These are phyloP conservation scores for Lenzites betulinus DNA, from an alignment of 768 basidiomycete genomes.

Conservation along the genomic window DNA sequence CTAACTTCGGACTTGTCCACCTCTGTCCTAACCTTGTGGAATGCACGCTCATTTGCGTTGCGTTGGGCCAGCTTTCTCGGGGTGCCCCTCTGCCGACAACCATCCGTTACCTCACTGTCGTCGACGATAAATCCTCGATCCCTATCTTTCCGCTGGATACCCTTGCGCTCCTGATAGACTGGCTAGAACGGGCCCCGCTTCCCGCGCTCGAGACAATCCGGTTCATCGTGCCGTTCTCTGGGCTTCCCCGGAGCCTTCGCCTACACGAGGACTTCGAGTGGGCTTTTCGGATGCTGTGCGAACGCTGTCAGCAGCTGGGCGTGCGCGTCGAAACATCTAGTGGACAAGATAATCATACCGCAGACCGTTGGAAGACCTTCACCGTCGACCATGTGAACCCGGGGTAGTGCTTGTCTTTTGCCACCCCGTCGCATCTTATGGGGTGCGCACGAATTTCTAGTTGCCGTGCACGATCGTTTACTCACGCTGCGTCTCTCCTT, in stretches of 20 bases:
- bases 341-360: slow-evolving; percentile 15
- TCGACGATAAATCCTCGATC: not conserved
- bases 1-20: not conserved
- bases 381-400: not conserved
- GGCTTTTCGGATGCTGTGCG: not conserved
- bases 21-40: slow-evolving; percentile 11
- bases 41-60: slow-evolving; percentile 4
- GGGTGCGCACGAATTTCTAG: too few species aligned
- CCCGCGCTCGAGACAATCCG: slow-evolving; percentile 6
- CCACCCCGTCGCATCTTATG: too few species aligned
- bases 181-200: not conserved
- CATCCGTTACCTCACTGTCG: slow-evolving; percentile 3
- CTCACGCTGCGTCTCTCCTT: too few species aligned
- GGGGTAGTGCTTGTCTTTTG: too few species aligned
- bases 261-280: slow-evolving; percentile 4
- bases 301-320: not conserved
- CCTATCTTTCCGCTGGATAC: slow-evolving; percentile 4
- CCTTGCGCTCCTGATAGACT: not conserved
- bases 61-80: not conserved
- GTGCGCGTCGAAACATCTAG: slow-evolving; percentile 7
- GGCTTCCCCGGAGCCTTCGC: not conserved
- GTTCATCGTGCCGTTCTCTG: slow-evolving; percentile 13
- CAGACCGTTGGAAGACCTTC: slow-evolving; percentile 2
- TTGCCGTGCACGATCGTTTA: too few species aligned
- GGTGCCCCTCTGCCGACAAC: not conserved